A percentile compares a stretch with the other conserved stretches of the same genome.
Evolutionary conservation across 129 eudicot species (phyloP).

Genomic region (Ambrosia trifida): DNA sequence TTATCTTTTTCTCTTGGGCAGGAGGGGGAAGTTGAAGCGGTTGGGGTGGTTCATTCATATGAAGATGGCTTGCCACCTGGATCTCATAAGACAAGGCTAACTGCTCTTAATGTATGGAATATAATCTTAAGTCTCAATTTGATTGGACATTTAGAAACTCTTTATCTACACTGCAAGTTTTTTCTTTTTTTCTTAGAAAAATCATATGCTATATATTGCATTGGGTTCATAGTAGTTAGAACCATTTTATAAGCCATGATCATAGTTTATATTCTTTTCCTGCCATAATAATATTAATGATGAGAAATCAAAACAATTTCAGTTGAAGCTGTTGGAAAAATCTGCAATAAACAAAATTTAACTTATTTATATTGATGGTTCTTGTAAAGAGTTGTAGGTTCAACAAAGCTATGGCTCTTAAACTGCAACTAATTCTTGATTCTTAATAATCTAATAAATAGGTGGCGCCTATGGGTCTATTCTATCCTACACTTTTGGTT

Average conservation of each 20-base stretch:
- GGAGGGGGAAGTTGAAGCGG: constrained; percentile 96
- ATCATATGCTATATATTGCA: not conserved
- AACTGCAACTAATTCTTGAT: not conserved
- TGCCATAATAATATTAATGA: not conserved
- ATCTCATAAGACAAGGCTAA: constrained; percentile 83
- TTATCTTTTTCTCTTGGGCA: constrained; percentile 30
- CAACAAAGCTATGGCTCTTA: constrained; percentile 10
- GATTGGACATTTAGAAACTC: constrained; percentile 3
- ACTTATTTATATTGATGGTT: not conserved
- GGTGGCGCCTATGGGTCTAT: constrained; percentile 99
- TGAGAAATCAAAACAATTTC: constrained; percentile 2
- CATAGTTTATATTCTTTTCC: not conserved
- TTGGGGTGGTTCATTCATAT: constrained; percentile 78
- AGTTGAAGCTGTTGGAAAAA: constrained; percentile 5
- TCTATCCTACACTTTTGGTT: constrained; percentile 92
- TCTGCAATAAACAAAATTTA: not conserved
- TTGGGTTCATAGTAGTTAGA: constrained; percentile 9
- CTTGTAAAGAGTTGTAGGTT: not conserved
- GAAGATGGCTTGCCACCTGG: constrained; percentile 93
- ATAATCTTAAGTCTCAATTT: not conserved
- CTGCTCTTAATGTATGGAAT: constrained; percentile 79
- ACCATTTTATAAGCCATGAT: not conserved
- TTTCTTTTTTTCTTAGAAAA: not conserved
- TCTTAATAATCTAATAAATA: constrained; percentile 27
- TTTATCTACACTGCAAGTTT: not conserved